phyloP scores from a whole-genome alignment of 2,329 filamentous ascomycete species.

The Mycosphaerelloides madeirae region DNA sequence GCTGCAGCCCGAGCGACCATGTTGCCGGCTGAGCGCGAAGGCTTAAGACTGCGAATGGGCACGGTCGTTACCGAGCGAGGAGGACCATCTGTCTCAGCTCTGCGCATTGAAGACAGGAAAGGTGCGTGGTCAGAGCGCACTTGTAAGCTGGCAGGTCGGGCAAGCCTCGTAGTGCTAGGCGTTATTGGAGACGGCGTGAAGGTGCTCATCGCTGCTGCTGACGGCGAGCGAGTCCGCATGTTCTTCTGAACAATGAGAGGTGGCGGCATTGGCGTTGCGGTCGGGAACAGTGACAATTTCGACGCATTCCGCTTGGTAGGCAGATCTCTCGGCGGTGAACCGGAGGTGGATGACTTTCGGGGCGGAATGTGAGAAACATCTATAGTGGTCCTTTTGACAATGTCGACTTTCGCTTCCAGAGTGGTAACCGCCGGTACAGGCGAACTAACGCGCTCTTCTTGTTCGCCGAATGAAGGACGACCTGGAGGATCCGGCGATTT shows the following conservation, averaged over 20 bases:
- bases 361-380: slow-evolving; percentile 5
- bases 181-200: slow-evolving; percentile 1
- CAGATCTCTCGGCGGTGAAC: not conserved
- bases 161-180: slow-evolving; percentile 23
- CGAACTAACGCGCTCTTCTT: slow-evolving; percentile 13
- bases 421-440: slow-evolving; percentile 23
- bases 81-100: slow-evolving; percentile 28
- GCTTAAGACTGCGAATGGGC: slow-evolving; percentile 29
- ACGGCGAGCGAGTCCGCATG: slow-evolving; percentile 12
- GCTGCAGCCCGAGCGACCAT: slow-evolving; percentile 8
- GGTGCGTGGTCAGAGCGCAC: slow-evolving; percentile 40
- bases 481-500: slow-evolving; percentile 5
- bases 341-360: slow-evolving; percentile 7
- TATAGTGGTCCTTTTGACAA: slow-evolving; percentile 2
- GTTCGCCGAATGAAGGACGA: slow-evolving; percentile 12
- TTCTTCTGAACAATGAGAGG: slow-evolving; percentile 1
- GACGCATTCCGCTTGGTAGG: not conserved
- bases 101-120: slow-evolving; percentile 34
- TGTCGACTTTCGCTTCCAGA: slow-evolving; percentile 23
- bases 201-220: slow-evolving; percentile 4
- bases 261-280: slow-evolving; percentile 3
- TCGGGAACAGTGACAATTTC: slow-evolving; percentile 22
- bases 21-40: slow-evolving; percentile 22
- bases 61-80: slow-evolving; percentile 15
- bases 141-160: slow-evolving; percentile 43